phyloP scores from a whole-genome alignment of 164 flowering plant genomes.

The Macadamia tetraphylla region DNA sequence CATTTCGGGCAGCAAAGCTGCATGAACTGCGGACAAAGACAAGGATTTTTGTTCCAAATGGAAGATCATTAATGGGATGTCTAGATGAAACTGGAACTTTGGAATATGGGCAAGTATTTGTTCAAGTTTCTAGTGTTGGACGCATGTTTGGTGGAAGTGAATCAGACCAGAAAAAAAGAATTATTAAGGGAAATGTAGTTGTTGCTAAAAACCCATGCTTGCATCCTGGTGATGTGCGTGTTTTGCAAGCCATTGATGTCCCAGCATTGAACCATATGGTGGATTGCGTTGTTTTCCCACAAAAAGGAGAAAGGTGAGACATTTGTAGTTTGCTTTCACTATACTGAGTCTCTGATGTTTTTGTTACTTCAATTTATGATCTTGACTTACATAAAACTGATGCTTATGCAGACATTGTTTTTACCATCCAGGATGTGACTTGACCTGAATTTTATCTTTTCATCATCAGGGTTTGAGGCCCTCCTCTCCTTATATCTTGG shows the following conservation, averaged over 20 bases:
- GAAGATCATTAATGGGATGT: constrained; percentile 88
- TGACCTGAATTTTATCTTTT: too few species aligned
- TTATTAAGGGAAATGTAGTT: constrained; percentile 49
- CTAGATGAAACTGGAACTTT: constrained; percentile 80
- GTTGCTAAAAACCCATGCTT: constrained; percentile 96
- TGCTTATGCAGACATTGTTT: too few species aligned
- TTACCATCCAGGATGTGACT: too few species aligned
- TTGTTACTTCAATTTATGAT: too few species aligned
- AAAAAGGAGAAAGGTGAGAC: constrained; percentile 61
- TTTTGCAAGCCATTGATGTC: constrained; percentile 62
- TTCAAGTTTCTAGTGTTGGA: constrained; percentile 47
- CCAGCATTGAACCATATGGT: constrained; percentile 77
- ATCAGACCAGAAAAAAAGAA: not conserved
- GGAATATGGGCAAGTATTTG: constrained; percentile 86
- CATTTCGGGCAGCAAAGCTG: constrained; percentile 63
- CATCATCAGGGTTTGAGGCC: too few species aligned
- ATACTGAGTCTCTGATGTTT: too few species aligned
- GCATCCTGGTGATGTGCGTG: constrained; percentile 94
- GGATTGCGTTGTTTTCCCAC: constrained; percentile 94
- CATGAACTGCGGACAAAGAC: constrained; percentile 53
- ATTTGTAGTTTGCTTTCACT: not conserved
- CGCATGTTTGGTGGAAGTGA: not conserved
- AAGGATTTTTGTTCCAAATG: constrained; percentile 61
- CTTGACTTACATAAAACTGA: too few species aligned
- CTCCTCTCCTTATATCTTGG: too few species aligned